These are phyloP conservation scores for Ceratobasidium sp. DNA, from an alignment of 1,284 basidiomycete species.

Conservation along the genomic window DNA sequence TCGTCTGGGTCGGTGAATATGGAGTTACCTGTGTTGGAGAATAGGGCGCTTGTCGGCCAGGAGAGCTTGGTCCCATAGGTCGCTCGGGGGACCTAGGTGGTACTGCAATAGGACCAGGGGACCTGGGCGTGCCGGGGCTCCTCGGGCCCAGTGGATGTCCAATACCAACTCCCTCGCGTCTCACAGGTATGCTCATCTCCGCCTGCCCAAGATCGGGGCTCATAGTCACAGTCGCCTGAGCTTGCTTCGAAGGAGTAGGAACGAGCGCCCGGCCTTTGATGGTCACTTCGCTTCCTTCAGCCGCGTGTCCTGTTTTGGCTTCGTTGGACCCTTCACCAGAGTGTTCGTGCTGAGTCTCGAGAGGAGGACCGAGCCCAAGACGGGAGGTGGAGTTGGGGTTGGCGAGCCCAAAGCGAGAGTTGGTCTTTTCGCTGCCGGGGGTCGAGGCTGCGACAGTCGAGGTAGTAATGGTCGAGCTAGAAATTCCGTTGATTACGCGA, in stretches of 20 bases:
- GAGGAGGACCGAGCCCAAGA: neutral
- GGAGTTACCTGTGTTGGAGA: no score
- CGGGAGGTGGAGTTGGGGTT: neutral
- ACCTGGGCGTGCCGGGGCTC: neutral
- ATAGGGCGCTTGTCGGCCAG: neutral
- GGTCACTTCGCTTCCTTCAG: constrained; percentile 25
- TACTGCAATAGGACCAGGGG: neutral
- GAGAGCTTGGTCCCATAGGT: neutral
- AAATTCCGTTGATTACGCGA: constrained; percentile 84
- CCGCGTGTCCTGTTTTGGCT: constrained; percentile 3
- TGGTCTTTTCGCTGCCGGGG: constrained; percentile 65
- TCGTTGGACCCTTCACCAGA: constrained; percentile 10
- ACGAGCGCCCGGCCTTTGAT: constrained; percentile 13
- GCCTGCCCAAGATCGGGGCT: neutral
- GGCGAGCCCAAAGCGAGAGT: constrained; percentile 11
- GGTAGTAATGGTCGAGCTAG: constrained; percentile 59
- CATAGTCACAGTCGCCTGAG: neutral
- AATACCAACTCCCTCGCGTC: neutral
- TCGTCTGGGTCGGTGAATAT: neutral
- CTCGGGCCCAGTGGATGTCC: neutral
- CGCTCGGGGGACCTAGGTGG: neutral
- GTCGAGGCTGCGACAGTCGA: constrained; percentile 59
- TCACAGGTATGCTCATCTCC: neutral
- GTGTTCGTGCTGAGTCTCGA: constrained; percentile 21
- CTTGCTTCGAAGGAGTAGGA: constrained; percentile 5